Percentiles rank a stretch among this genome's conserved stretches.
Evolutionary conservation across 768 basidiomycete genomes (phyloP).

Genomic region (Trametes villosa): DNA sequence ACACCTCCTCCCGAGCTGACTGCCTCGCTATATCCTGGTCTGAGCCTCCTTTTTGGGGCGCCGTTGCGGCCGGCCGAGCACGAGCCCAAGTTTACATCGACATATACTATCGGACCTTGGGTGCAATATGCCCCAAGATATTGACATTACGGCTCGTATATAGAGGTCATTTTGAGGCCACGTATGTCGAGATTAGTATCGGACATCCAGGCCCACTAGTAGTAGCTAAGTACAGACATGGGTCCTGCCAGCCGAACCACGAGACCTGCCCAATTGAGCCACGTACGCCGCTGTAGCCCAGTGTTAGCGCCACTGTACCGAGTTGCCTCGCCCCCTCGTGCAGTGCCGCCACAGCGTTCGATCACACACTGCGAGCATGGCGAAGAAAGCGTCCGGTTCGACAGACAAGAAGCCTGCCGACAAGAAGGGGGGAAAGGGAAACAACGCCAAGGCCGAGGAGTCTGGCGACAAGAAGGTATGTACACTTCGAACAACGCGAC

Average conservation of each 20-base stretch:
- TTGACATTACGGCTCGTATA: too few relatives aligned
- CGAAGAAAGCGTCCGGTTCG: slow-evolving; percentile 25
- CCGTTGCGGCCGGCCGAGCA: too few relatives aligned
- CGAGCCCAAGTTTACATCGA: too few relatives aligned
- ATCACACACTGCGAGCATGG: slow-evolving; percentile 7
- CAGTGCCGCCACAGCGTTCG: not conserved
- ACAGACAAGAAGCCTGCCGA: slow-evolving; percentile 40
- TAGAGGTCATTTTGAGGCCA: too few relatives aligned
- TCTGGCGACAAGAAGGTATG: slow-evolving; percentile 20
- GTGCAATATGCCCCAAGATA: too few relatives aligned
- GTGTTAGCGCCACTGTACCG: not conserved
- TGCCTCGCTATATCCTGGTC: too few relatives aligned
- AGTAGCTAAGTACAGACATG: not conserved
- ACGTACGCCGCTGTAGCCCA: not conserved
- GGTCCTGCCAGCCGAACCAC: not conserved
- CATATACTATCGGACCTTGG: too few relatives aligned
- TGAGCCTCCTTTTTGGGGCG: too few relatives aligned
- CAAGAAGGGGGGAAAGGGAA: slow-evolving; percentile 43
- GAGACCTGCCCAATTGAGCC: slow-evolving; percentile 2
- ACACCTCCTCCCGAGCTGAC: too few relatives aligned
- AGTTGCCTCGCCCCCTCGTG: not conserved
- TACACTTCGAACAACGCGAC: not conserved
- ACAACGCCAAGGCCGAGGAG: slow-evolving; percentile 23
- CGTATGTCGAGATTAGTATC: too few relatives aligned
- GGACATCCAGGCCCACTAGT: too few relatives aligned